Evolutionary conservation across 2,329 filamentous ascomycete genomes (phyloP).

Genomic region (Talaromyces sp.): DNA sequence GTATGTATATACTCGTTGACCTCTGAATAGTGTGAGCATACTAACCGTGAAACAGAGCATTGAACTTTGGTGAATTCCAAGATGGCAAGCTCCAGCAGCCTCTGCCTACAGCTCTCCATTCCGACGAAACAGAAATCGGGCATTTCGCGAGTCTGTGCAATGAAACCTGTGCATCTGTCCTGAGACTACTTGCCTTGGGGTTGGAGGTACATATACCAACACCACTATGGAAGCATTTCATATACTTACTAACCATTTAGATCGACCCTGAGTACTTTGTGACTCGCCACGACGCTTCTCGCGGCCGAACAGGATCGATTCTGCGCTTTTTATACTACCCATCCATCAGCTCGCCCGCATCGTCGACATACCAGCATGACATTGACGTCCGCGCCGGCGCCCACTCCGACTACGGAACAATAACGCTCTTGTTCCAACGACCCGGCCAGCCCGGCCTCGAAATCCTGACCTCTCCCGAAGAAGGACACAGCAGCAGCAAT

Average conservation of each 20-base stretch:
- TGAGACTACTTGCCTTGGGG: slow-evolving; percentile 72
- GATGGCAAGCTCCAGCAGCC: slow-evolving; percentile 68
- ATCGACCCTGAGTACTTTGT: slow-evolving; percentile 54
- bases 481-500: background rate
- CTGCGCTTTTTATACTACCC: slow-evolving; percentile 72
- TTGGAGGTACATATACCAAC: slow-evolving; percentile 50
- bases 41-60: slow-evolving; percentile 54
- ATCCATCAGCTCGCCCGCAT: slow-evolving; percentile 43
- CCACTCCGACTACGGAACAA: slow-evolving; percentile 76
- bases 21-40: background rate
- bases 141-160: slow-evolving; percentile 69
- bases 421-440: slow-evolving; percentile 76
- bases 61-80: slow-evolving; percentile 82
- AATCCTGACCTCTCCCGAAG: slow-evolving; percentile 57
- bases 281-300: slow-evolving; percentile 52
- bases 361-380: slow-evolving; percentile 41
- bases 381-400: slow-evolving; percentile 79
- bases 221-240: background rate
- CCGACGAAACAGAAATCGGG: slow-evolving; percentile 57
- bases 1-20: slow-evolving; percentile 38
- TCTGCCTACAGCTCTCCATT: slow-evolving; percentile 60
- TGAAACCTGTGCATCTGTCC: slow-evolving; percentile 64
- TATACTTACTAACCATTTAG: slow-evolving; percentile 12
- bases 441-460: slow-evolving; percentile 82
- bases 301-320: slow-evolving; percentile 52